Evolutionary conservation across 2,329 filamentous ascomycete genomes (phyloP).

Genomic region (Myriosclerotinia duriaeana): DNA sequence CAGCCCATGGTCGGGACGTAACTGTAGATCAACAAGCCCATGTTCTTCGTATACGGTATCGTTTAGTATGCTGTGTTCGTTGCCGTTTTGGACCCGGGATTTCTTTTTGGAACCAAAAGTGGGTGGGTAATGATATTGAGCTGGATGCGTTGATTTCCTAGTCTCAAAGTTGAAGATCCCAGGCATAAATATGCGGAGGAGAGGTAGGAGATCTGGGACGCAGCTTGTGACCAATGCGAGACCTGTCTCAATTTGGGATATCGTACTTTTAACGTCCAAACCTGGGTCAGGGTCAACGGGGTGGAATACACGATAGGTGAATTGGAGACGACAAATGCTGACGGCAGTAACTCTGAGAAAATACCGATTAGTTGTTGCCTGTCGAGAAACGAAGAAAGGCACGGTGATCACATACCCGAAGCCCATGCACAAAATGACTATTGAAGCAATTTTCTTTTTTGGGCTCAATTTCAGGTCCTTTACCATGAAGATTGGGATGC

Average conservation of each 20-base stretch:
- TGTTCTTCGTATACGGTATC: background rate
- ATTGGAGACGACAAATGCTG: constrained; percentile 26
- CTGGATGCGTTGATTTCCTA: background rate
- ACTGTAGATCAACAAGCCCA: background rate
- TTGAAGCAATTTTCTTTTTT: constrained; percentile 28
- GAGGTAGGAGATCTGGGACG: constrained; percentile 13
- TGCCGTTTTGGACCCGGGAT: background rate
- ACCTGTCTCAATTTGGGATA: constrained; percentile 31
- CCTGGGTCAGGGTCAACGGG: constrained; percentile 22
- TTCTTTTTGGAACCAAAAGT: background rate
- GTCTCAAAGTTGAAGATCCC: background rate
- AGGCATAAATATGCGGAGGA: background rate
- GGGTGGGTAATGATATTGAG: background rate
- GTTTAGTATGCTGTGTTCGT: background rate
- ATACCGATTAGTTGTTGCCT: background rate
- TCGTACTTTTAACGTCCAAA: constrained; percentile 30
- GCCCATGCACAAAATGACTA: constrained; percentile 25
- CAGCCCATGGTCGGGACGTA: constrained; percentile 5
- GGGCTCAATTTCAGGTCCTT: constrained; percentile 28
- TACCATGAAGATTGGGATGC: constrained; percentile 32
- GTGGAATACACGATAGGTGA: constrained; percentile 25
- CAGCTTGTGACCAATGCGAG: constrained; percentile 30
- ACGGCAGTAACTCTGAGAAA: constrained; percentile 29
- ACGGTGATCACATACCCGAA: constrained; percentile 21
- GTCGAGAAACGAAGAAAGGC: background rate